A percentile compares a stretch with the other conserved stretches of the same genome.
Evolutionary conservation across 495 filamentous ascomycete genomes (phyloP).

Genomic region (Hypomontagnella monticulosa): DNA sequence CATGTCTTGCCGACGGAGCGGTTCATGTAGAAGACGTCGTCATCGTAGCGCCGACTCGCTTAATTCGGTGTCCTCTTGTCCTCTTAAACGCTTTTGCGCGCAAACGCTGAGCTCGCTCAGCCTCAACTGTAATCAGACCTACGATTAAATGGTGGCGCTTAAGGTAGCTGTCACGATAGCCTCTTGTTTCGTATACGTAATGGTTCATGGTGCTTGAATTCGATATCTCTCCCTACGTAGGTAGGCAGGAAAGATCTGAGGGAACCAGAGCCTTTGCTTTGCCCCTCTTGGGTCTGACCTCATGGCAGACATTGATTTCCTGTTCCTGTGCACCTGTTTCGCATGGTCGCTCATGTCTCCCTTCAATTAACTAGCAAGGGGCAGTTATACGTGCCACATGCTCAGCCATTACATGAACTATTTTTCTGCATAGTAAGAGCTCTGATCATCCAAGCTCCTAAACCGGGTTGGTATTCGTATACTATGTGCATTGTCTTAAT

Average conservation of each 20-base stretch:
- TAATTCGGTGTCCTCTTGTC: neutral
- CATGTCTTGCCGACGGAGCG: constrained; percentile 24
- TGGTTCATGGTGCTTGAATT: neutral
- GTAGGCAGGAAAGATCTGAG: constrained; percentile 6
- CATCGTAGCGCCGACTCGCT: constrained; percentile 18
- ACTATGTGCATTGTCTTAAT: too few species aligned
- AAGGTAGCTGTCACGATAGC: constrained; percentile 7
- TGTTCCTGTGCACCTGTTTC: constrained; percentile 21
- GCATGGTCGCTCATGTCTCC: constrained; percentile 25
- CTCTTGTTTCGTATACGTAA: neutral
- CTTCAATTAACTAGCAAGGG: constrained; percentile 34
- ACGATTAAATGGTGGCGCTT: constrained; percentile 2
- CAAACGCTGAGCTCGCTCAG: constrained; percentile 15
- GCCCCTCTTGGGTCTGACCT: constrained; percentile 3
- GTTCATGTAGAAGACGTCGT: constrained; percentile 4
- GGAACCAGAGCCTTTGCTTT: neutral
- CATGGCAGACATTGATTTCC: constrained; percentile 9
- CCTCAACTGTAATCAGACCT: constrained; percentile 9
- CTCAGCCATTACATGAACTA: neutral
- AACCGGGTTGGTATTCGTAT: too few species aligned
- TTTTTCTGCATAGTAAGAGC: neutral
- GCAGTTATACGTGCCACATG: constrained; percentile 17
- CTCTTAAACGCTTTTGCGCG: neutral
- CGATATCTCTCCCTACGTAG: constrained; percentile 22
- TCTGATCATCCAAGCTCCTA: too few species aligned